Evolutionary conservation across 768 basidiomycete species (phyloP), one percentile per base, ranked within the genome.

Genomic region (Cantharellus cinnabarinus): DNA sequence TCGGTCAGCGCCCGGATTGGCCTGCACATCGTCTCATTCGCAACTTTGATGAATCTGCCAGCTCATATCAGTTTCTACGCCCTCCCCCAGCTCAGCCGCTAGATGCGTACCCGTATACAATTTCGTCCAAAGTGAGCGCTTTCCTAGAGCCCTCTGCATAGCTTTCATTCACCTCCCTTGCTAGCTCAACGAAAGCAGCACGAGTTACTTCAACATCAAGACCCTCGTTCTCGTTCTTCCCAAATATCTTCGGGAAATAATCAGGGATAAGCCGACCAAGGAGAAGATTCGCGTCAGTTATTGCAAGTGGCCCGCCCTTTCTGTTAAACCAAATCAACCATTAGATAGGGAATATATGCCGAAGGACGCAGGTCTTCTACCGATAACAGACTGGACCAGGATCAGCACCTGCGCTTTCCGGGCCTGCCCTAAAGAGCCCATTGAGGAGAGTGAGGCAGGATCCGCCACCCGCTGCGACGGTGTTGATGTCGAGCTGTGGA

Each of bases 201-300:
- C 72, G 69, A 1, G 86, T 82, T 2, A 88, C 89, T 35, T 84
- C 77, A 3, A 75, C 71, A 66, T 95, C 89, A 34, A 95, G 70
- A 2, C 84, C 77, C 65, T 95, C 87, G 65, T 85, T 81, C 70
- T 91, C 93, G 1, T 78, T 79, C 66, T 84, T 82, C 34, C 93
- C 91, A 65, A 95, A 97, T 60, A 94, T 95, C 70, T 89, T 90
- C 2, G 91, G 91, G 74, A 95, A 95, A 68, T 84, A 89, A 60
- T 86, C 83, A 0, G 90, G 87, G 4, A 95, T 75, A 51, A 97
- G 77, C 0, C 93, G 79, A 3, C 93, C 93, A 2, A 95, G 80
- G 2, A 91, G 72, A 4, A 97, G 74, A 66, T 97, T 97, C 2
- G 90, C 93, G 62, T 97, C 91, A 0, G 91, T 95, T 7, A 95